A percentile compares a stretch with the other conserved stretches of the same genome.
These are phyloP conservation scores for Termitomyces sp. DNA, from an alignment of 768 basidiomycete genomes.

Conservation along the genomic window DNA sequence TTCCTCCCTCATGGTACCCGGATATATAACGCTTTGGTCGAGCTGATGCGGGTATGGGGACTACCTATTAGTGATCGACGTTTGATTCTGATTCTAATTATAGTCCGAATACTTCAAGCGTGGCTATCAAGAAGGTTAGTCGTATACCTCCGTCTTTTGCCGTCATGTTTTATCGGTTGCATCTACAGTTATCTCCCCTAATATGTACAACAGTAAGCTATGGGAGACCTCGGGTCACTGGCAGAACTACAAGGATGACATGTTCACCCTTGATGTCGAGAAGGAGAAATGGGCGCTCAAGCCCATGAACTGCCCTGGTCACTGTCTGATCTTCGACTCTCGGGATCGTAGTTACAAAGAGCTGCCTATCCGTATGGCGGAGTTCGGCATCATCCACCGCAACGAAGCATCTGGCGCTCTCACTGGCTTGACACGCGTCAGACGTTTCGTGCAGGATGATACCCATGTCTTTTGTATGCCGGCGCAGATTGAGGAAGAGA, in stretches of 20 bases:
- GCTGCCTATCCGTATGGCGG: slow-evolving; percentile 95
- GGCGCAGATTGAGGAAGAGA: slow-evolving; percentile 88
- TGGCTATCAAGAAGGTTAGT: slow-evolving; percentile 87
- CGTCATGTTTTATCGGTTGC: background rate
- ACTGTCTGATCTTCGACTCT: slow-evolving; percentile 93
- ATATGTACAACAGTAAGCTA: slow-evolving; percentile 93
- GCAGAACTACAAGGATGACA: slow-evolving; percentile 97
- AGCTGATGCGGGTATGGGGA: slow-evolving; percentile 78
- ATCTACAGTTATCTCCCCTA: slow-evolving; percentile 85
- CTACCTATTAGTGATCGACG: background rate
- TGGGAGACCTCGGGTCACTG: slow-evolving; percentile 99
- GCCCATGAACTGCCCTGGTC: slow-evolving; percentile 99
- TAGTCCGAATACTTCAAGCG: slow-evolving; percentile 93
- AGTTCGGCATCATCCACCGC: slow-evolving; percentile 95
- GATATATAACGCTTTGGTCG: slow-evolving; percentile 91
- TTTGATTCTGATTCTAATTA: background rate
- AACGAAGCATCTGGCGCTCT: slow-evolving; percentile 96
- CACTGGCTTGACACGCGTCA: slow-evolving; percentile 88
- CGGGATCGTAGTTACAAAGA: slow-evolving; percentile 93
- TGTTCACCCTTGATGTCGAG: slow-evolving; percentile 93
- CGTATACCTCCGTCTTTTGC: background rate
- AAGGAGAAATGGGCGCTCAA: slow-evolving; percentile 96
- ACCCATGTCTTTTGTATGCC: slow-evolving; percentile 99
- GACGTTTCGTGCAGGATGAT: slow-evolving; percentile 96
- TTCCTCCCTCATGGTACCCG: slow-evolving; percentile 96